A percentile compares a stretch with the other conserved stretches of the same genome.
Evolutionary conservation across 2,329 filamentous ascomycete species (phyloP).

Genomic region (Aspergillus pseudoviridinutans): DNA sequence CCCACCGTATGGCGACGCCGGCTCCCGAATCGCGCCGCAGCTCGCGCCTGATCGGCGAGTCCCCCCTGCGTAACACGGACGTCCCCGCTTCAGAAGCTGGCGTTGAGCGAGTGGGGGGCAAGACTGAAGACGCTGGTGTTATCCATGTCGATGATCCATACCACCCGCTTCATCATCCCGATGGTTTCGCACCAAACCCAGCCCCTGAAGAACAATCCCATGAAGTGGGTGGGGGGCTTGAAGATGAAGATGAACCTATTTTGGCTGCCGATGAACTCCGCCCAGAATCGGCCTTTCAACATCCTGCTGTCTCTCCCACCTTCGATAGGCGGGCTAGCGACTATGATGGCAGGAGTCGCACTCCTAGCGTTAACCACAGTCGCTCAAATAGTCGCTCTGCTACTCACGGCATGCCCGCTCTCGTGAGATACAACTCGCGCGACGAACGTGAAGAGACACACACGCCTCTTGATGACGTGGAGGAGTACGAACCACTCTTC

Average conservation of each 20-base stretch:
- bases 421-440: slow-evolving; percentile 53
- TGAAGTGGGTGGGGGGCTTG: slow-evolving; percentile 46
- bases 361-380: slow-evolving; percentile 56
- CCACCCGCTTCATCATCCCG: slow-evolving; percentile 39
- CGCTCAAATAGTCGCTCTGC: slow-evolving; percentile 62
- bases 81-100: slow-evolving; percentile 42
- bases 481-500: slow-evolving; percentile 94
- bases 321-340: slow-evolving; percentile 60
- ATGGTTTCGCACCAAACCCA: slow-evolving; percentile 48
- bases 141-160: slow-evolving; percentile 74
- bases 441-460: slow-evolving; percentile 50
- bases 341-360: slow-evolving; percentile 48
- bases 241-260: slow-evolving; percentile 70
- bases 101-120: slow-evolving; percentile 3
- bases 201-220: slow-evolving; percentile 48
- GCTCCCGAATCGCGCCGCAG: slow-evolving; percentile 41
- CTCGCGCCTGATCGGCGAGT: slow-evolving; percentile 47
- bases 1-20: slow-evolving; percentile 69
- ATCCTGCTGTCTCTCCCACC: slow-evolving; percentile 77
- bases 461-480: slow-evolving; percentile 78
- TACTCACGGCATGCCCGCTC: slow-evolving; percentile 52
- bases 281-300: slow-evolving; percentile 62
- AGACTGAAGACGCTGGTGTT: slow-evolving; percentile 36
- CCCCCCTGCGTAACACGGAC: slow-evolving; percentile 49
- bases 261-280: slow-evolving; percentile 83